Evolutionary conservation across 129 eudicot genomes (phyloP), one percentile per base, ranked within the genome.

Genomic region (Pittosporum tobira): DNA sequence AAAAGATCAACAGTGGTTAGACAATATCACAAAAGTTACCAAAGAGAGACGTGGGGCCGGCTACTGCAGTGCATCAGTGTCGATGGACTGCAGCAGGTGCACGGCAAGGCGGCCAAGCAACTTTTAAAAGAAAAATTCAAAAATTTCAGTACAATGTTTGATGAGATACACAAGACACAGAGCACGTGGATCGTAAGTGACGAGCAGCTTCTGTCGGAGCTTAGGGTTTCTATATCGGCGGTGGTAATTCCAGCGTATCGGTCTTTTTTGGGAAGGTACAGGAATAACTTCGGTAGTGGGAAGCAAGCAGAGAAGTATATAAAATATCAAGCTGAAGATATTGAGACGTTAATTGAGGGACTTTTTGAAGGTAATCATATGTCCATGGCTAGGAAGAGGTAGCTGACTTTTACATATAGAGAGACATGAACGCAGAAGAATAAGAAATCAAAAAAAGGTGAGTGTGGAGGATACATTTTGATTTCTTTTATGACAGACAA

Each of bases 181-280:
- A 80, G 84, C 56, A 23, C 77, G 1, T 91, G 96, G 98, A 81
- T 86, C 10, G 95, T 91, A 34, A 83, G 87, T 42, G 98, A 86
- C 44, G 83, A 72, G 25, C 98, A 91, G 53, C 69, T 91, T 38
- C 75, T 79, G 31, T 83, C 94, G 22, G 98, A 91, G 78, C 82
- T 91, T 7, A 54, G 90, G 37, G 93, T 86, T 19, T 80, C 91
- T 1, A 76, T 86, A 44, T 63, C 94, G 1, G 85, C 84, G 0
- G 85, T 91, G 38, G 82, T 91, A 60, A 86, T 81, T 19, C 98
- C 98, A 14, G 96, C 98, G 0, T 91, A 91, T 63, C 63, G 98
- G n/a, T 78, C 96, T 1, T 91, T 91, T 28, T 27, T 91, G 0
- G 94, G 88, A 13, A 75, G 96, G 72, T 91, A 83, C 58, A 75